phyloP scores from a whole-genome alignment of 805 yeast genomes.

The Saccharomycopsis amapae region DNA sequence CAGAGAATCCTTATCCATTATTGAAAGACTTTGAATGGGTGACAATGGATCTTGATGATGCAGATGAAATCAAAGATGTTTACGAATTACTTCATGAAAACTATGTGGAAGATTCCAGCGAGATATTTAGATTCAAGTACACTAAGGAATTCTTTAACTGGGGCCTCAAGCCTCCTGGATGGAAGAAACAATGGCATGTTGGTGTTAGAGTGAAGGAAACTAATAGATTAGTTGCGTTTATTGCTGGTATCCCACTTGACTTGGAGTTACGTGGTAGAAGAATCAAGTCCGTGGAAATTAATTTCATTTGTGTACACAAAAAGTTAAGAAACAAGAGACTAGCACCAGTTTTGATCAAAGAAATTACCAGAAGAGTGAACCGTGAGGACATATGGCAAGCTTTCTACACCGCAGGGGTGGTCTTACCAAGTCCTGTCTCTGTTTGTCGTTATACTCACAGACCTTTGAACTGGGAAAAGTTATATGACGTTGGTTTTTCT shows the following conservation, averaged over 20 bases:
- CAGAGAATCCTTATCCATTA: constrained; percentile 63
- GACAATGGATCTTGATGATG: constrained; percentile 55
- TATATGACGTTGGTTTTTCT: constrained; percentile 85
- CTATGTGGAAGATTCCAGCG: constrained; percentile 92
- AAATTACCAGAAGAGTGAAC: constrained; percentile 89
- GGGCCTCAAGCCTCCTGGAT: constrained; percentile 95
- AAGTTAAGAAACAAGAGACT: constrained; percentile 87
- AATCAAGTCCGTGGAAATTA: constrained; percentile 75
- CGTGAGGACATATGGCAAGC: constrained; percentile 89
- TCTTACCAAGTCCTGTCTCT: constrained; percentile 87
- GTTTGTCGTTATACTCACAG: constrained; percentile 89
- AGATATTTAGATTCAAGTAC: constrained; percentile 86
- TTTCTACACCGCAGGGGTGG: constrained; percentile 84
- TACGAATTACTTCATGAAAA: constrained; percentile 76
- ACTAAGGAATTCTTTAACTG: constrained; percentile 76
- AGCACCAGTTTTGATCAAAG: constrained; percentile 90
- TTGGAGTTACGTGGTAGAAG: constrained; percentile 51
- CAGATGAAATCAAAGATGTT: constrained; percentile 63
- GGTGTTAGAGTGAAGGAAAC: constrained; percentile 83
- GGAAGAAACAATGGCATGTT: constrained; percentile 80
- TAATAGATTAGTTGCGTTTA: constrained; percentile 81
- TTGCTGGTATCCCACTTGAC: constrained; percentile 79
- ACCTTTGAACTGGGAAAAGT: constrained; percentile 85
- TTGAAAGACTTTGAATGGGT: constrained; percentile 85
- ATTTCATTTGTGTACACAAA: constrained; percentile 91